Evolutionary conservation across 2,329 filamentous ascomycete species (phyloP).

Genomic region (Capronia coronata): DNA sequence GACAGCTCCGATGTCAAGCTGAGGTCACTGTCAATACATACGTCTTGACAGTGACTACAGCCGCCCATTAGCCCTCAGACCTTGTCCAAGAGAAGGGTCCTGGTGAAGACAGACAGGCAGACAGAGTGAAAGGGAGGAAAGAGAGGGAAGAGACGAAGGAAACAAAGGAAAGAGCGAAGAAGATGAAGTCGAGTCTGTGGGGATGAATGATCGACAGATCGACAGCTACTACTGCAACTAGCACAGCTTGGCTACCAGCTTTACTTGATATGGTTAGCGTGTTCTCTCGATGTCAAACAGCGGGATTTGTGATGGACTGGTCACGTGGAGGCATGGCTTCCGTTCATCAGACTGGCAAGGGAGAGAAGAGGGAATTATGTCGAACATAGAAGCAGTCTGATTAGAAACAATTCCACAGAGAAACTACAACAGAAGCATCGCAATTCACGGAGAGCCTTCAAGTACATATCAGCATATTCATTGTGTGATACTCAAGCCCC

Average conservation of each 20-base stretch:
- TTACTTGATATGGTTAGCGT: neutral
- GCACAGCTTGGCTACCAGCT: neutral
- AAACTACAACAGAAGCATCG: no score
- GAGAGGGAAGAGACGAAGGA: neutral
- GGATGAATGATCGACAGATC: neutral
- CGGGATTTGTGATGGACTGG: neutral
- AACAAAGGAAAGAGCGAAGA: neutral
- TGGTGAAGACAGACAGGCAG: neutral
- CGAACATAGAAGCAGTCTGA: neutral
- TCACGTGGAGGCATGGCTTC: neutral
- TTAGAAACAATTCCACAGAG: no score
- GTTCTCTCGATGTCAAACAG: neutral
- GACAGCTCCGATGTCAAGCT: neutral
- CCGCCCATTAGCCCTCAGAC: neutral
- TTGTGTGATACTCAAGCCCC: no score
- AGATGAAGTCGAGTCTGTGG: neutral
- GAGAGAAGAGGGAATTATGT: neutral
- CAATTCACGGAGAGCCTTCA: no score
- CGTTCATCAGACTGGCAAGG: neutral
- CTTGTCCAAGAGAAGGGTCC: neutral
- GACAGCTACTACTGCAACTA: neutral
- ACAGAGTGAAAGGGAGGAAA: neutral
- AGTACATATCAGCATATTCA: no score
- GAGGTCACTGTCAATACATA: neutral
- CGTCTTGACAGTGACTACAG: neutral